A percentile compares a stretch with the other conserved stretches of the same genome.
Evolutionary conservation across 164 flowering plant species (phyloP).

Genomic region (Macadamia tetraphylla): DNA sequence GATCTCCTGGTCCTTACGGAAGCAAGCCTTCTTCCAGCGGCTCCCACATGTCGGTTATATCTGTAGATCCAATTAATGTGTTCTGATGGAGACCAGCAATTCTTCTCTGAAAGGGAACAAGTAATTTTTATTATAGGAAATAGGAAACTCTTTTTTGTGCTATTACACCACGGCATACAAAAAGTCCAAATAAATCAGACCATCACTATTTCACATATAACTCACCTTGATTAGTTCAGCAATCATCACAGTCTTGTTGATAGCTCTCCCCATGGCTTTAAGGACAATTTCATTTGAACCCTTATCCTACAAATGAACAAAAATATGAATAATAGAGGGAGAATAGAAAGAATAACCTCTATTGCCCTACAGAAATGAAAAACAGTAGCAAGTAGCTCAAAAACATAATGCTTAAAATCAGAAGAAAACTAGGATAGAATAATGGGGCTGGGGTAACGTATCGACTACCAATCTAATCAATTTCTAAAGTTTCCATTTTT

Average conservation of each 20-base stretch:
- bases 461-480: too few species aligned
- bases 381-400: too few species aligned
- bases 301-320: slow-evolving; percentile 31
- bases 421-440: too few species aligned
- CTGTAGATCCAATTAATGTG: slow-evolving; percentile 51
- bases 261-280: slow-evolving; percentile 76
- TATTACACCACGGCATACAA: too few species aligned
- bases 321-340: neutral
- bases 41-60: slow-evolving; percentile 56
- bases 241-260: slow-evolving; percentile 63
- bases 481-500: too few species aligned
- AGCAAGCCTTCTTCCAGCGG: slow-evolving; percentile 67
- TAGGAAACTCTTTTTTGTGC: too few species aligned
- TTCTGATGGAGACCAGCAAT: slow-evolving; percentile 57
- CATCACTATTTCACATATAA: too few species aligned
- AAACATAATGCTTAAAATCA: too few species aligned
- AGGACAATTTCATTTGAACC: slow-evolving; percentile 45
- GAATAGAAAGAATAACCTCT: too few species aligned
- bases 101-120: slow-evolving; percentile 34
- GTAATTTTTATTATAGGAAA: neutral
- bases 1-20: slow-evolving; percentile 29
- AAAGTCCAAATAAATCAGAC: too few species aligned
- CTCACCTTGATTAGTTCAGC: slow-evolving; percentile 58
- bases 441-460: too few species aligned
- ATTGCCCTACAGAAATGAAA: too few species aligned